These are phyloP conservation scores for Fraxinus sp. DNA, from an alignment of 305 asterid species.

Conservation along the genomic window DNA sequence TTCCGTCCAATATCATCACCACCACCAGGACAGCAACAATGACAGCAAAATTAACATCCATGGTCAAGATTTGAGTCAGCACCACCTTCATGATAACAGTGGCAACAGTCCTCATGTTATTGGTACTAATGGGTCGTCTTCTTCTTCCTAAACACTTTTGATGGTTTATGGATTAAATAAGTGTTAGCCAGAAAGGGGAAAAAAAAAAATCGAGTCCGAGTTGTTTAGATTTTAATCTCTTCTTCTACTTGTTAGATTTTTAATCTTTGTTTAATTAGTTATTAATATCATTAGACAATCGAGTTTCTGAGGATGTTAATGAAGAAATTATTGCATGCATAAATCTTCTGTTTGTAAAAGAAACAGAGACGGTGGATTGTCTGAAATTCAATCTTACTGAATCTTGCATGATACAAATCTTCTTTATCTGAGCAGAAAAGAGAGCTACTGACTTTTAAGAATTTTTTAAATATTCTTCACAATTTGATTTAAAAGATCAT, in stretches of 20 bases:
- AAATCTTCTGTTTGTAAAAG: not conserved
- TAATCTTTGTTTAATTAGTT: conserved; percentile 28
- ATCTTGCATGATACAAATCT: not conserved
- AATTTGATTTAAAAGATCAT: conserved; percentile 12
- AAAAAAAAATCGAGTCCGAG: conserved; percentile 16
- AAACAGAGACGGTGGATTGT: conserved; percentile 30
- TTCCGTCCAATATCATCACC: conserved; percentile 28
- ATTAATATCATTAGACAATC: conserved; percentile 35
- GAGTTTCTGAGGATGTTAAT: conserved; percentile 31
- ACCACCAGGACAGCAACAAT: conserved; percentile 23
- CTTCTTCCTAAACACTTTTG: conserved; percentile 50
- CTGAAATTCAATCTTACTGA: conserved; percentile 28
- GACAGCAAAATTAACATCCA: conserved; percentile 32
- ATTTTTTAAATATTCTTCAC: not conserved
- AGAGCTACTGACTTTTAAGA: not conserved
- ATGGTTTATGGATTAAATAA: conserved; percentile 33
- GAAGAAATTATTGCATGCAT: conserved; percentile 17
- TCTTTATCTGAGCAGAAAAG: conserved; percentile 34
- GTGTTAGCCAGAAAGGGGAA: conserved; percentile 22
- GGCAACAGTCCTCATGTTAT: conserved; percentile 27
- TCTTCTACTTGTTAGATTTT: conserved; percentile 27
- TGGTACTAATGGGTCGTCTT: conserved; percentile 65
- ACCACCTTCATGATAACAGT: conserved; percentile 24
- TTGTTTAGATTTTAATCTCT: conserved; percentile 20
- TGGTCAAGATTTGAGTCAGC: conserved; percentile 30